Conservation (phyloP, 257 asterid genomes). For the Solanum bulbocastanum region DNA sequence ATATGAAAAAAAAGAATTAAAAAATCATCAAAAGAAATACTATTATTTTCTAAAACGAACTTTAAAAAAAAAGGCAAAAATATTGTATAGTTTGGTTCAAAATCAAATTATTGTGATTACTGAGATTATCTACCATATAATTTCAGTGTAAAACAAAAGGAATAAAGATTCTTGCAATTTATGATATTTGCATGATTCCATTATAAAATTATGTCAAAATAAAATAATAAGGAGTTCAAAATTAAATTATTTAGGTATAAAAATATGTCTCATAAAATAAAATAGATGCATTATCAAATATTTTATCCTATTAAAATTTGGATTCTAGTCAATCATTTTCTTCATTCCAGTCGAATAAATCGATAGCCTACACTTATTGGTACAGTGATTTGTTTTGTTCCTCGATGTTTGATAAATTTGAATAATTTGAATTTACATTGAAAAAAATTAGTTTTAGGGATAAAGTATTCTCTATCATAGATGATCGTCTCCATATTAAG, state of each 20-base stretch:
- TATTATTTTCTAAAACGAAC: background rate
- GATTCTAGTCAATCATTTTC: background rate
- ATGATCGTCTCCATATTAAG: accelerated
- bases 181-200: background rate
- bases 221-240: background rate
- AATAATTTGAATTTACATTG: background rate
- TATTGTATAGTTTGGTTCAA: background rate
- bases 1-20: too few relatives aligned
- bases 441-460: too few relatives aligned
- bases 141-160: background rate
- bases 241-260: background rate
- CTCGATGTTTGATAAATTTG: background rate
- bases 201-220: background rate
- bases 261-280: background rate
- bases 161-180: background rate
- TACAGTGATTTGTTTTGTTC: background rate
- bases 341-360: background rate
- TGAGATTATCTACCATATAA: background rate
- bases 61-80: background rate
- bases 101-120: background rate
- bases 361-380: background rate
- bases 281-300: background rate
- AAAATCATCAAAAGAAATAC: too few relatives aligned
- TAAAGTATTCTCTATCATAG: too few relatives aligned
- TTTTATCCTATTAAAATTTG: background rate